Evolutionary conservation across 2,329 filamentous ascomycete genomes (phyloP).

Genomic region (Fusarium pseudocircinatum): DNA sequence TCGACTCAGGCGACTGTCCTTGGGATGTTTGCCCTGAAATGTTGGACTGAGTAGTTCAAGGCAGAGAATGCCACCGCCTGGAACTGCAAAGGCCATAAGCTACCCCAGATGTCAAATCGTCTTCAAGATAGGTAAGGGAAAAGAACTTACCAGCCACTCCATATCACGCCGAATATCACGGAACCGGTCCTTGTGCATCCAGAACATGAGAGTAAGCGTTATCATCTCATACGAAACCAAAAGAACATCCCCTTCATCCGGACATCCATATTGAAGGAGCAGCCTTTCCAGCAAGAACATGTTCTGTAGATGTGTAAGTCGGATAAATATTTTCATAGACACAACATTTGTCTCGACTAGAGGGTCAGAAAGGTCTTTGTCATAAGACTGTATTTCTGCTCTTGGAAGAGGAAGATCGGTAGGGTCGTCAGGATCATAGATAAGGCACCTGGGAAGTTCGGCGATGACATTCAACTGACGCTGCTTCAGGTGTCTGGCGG

Average conservation of each 20-base stretch:
- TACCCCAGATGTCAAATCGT: rapidly evolving
- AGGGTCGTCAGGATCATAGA: background rate
- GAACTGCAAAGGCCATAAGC: slow-evolving; percentile 2
- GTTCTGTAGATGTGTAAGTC: slow-evolving; percentile 6
- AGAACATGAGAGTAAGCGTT: background rate
- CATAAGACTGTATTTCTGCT: rapidly evolving
- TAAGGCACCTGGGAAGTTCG: background rate
- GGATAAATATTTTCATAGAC: background rate
- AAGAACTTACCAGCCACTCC: slow-evolving; percentile 6
- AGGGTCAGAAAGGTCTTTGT: background rate
- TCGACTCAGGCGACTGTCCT: background rate
- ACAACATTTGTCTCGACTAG: background rate
- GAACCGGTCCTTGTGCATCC: slow-evolving; percentile 15
- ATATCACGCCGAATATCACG: background rate
- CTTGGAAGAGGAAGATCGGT: background rate
- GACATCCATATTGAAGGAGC: background rate
- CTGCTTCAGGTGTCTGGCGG: background rate
- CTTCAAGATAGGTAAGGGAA: too few relatives aligned
- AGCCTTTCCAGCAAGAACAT: slow-evolving; percentile 15
- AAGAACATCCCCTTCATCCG: background rate
- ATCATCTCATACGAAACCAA: slow-evolving; percentile 16
- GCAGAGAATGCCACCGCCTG: background rate
- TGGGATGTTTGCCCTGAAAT: background rate
- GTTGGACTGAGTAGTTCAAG: slow-evolving; percentile 1
- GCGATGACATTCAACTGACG: background rate